Percentiles rank a stretch among this genome's conserved stretches.
Evolutionary conservation across 2,329 filamentous ascomycete genomes (phyloP).

Genomic region (Cryphonectria japonica): DNA sequence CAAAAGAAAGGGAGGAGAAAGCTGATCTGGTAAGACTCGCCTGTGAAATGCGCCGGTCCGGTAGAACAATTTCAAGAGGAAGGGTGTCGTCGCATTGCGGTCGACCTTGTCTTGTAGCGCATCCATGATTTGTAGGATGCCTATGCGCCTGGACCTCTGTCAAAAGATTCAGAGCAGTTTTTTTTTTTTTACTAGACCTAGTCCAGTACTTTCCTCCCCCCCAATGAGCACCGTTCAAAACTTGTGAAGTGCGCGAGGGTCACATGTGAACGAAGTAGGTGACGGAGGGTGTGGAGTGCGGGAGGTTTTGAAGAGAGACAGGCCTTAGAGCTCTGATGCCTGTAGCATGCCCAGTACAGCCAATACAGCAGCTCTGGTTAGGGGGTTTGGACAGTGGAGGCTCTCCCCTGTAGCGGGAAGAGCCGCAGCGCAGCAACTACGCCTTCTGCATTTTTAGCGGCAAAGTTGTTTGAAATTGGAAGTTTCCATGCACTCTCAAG

Average conservation of each 20-base stretch:
- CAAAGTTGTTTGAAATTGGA: neutral
- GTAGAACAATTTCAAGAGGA: conserved; percentile 86
- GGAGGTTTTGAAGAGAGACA: neutral
- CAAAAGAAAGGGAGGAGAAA: neutral
- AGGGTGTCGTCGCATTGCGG: conserved; percentile 74
- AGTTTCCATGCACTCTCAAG: neutral
- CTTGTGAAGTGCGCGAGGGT: neutral
- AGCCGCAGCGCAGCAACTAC: conserved; percentile 12
- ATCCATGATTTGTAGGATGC: conserved; percentile 17
- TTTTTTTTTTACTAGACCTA: neutral
- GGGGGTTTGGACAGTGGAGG: neutral
- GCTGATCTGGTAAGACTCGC: conserved; percentile 42
- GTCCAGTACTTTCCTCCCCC: neutral
- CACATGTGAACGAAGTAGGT: neutral
- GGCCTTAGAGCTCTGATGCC: neutral
- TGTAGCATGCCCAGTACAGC: conserved; percentile 10
- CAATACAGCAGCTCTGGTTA: conserved; percentile 5
- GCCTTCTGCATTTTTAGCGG: conserved; percentile 16
- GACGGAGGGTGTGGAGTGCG: neutral
- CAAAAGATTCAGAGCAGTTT: neutral
- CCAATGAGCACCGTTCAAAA: neutral
- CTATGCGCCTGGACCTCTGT: neutral
- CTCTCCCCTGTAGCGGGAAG: conserved; percentile 17
- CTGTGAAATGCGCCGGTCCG: conserved; percentile 73
- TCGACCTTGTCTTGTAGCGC: conserved; percentile 50